Base-by-base conservation (phyloP, 73 alveolate species). In the Tetrahymena elliotti region DNA sequence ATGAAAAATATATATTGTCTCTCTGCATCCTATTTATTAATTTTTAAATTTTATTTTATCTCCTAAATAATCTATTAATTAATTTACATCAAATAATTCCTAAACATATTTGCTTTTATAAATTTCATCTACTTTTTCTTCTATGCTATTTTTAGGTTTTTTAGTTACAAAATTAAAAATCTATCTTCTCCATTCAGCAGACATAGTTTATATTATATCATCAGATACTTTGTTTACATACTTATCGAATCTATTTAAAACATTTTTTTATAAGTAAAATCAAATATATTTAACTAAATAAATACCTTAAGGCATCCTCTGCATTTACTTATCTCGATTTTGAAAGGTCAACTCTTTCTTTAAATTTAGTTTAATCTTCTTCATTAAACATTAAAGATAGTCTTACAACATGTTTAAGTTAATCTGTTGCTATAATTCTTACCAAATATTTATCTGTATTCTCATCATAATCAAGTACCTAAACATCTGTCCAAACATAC, bases 281-380 rank as follows among this genome's bases (percentile, higher is more conserved):
- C 20, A 6, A 10, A 10, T 40, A 10, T 15, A 40, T 40, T 24
- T 4, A 24, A 27, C 0, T 27, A 6, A 27, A 31, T 2, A 24
- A 7, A 68, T 52, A 94, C 93, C 96, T 40, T 27, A 88, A 34
- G 52, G 93, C 96, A 52, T 94, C 96, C 34, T 94, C 96, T 7
- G 96, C 96, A 94, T 94, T 94, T 18, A 36, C 93, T 88, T 94
- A 53, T 92, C 96, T 94, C n/a, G 93, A 92, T 20, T 94, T 94
- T 18, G 95, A 94, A 20, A 94, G 93, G 39, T 94, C 96, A 22
- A 94, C 96, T 94, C 96, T 94, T 92, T 94, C 54, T 83, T 94
- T 94, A 53, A 94, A 94, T 53, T 92, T 94, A 0, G 93, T 37
- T 9, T 94, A 93, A 24, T 94, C 96, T 94, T 94, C 96, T 47